Evolutionary conservation across 2,329 filamentous ascomycete genomes (phyloP), one percentile per base, ranked within the genome.

Genomic region (Leptodontidium sp.): DNA sequence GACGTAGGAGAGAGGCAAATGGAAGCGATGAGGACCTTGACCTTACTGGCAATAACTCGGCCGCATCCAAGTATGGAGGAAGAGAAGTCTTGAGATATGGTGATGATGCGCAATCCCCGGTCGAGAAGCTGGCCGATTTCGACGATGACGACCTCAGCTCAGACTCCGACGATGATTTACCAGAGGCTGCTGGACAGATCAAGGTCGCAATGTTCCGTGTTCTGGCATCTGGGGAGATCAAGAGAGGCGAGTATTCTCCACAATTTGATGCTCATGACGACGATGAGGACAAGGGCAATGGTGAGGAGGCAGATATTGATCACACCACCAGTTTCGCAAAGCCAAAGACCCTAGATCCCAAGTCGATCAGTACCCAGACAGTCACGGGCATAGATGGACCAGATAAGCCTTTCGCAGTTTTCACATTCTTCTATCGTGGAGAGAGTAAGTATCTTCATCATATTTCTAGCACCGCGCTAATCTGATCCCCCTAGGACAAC

Each of bases 261-360:
- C 96, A 98, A 77, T 98, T 98, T 73, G 94, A 97, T 79, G 95
- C 95, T 2, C 93, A 98, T 76, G 96, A 98, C 77, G 95, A 97
- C 71, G 94, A 97, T 71, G 94, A 97, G 66, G 80, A 85, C 35
- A 81, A 78, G 47, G 82, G 82, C 58, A 84, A 87, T 68, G 80
- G 78, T 62, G 84, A 92, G 69, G 92, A 94, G 75, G 91, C 89
- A 50, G 93, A 97, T 77, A 88, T 98, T 67, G 96, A 98, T 81
- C 96, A 99, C 79, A 98, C 96, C 1, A 98, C 96, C 8, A 97
- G 94, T 78, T 98, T 98, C 80, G 95, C 95, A 11, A 97, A 98
- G 82, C 95, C 94, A 15, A 98, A 98, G 85, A 92, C 93, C 1
- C 85, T 98, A 64, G 97, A 98, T 82, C 95, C 95, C 0, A 98